These are phyloP conservation scores for Termitomyces bulborhizus DNA, from an alignment of 768 basidiomycete genomes.

Conservation along the genomic window DNA sequence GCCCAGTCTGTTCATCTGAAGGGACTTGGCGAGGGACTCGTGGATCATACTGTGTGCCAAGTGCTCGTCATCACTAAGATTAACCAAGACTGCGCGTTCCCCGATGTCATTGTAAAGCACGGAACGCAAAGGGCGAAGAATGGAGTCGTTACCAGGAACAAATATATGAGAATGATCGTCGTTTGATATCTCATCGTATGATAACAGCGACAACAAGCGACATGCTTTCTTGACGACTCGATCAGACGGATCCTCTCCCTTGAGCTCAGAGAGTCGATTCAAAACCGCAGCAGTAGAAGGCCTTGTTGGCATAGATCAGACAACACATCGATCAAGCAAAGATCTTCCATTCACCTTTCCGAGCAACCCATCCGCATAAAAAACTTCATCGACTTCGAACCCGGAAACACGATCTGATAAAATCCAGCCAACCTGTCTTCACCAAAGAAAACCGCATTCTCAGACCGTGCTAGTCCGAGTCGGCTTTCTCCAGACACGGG, in stretches of 20 bases:
- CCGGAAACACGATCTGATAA: constrained; percentile 17
- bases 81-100: constrained; percentile 19
- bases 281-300: constrained; percentile 23
- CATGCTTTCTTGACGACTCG: constrained; percentile 19
- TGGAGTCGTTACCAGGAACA: constrained; percentile 25
- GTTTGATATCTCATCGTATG: constrained; percentile 15
- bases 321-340: background rate
- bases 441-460: constrained; percentile 18
- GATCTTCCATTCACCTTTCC: constrained; percentile 22
- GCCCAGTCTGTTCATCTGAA: constrained; percentile 28
- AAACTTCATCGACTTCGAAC: constrained; percentile 14
- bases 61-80: constrained; percentile 5
- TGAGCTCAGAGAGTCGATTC: background rate
- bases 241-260: background rate
- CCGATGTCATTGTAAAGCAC: constrained; percentile 39
- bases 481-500: constrained; percentile 20
- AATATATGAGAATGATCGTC: constrained; percentile 17
- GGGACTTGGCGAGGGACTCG: constrained; percentile 22
- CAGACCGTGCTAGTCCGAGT: constrained; percentile 14
- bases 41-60: constrained; percentile 27
- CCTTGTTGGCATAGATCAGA: constrained; percentile 13
- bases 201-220: constrained; percentile 20
- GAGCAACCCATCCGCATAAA: constrained; percentile 32
- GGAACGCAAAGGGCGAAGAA: constrained; percentile 20
- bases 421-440: constrained; percentile 16